A percentile compares a stretch with the other conserved stretches of the same genome.
These are phyloP conservation scores for Colletotrichum sojae DNA, from an alignment of 2,329 filamentous ascomycete species.

Conservation along the genomic window DNA sequence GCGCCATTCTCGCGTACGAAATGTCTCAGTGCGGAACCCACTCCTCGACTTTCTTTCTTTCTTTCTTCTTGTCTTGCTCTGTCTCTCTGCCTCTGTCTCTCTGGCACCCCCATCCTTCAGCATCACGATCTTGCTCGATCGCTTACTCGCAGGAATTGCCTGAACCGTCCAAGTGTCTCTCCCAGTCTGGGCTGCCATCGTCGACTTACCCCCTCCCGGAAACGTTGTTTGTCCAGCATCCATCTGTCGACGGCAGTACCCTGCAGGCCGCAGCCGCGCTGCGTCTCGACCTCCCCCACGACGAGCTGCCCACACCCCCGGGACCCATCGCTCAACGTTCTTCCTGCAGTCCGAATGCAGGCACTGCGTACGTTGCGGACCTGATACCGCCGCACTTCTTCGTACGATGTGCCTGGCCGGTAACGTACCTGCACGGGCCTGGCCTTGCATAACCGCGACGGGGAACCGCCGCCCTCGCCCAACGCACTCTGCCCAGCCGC, in stretches of 20 bases:
- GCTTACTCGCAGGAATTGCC: conserved; percentile 29
- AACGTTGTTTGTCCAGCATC: conserved; percentile 19
- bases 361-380: conserved; percentile 14
- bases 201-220: conserved; percentile 14
- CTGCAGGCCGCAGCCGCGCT: conserved; percentile 31
- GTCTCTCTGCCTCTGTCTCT: not conserved
- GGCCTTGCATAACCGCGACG: conserved; percentile 26
- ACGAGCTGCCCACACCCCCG: not conserved
- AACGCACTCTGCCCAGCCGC: conserved; percentile 16
- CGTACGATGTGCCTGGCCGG: conserved; percentile 2
- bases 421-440: conserved; percentile 23
- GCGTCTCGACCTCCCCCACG: conserved; percentile 18
- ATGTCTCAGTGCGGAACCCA: conserved; percentile 28
- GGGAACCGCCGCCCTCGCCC: conserved; percentile 2
- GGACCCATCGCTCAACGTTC: conserved; percentile 25
- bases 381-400: not conserved
- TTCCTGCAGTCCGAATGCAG: conserved; percentile 31
- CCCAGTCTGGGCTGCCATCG: conserved; percentile 1
- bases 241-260: not conserved
- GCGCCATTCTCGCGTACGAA: conserved; percentile 16
- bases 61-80: not conserved
- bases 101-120: conserved; percentile 1
- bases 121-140: conserved; percentile 30
- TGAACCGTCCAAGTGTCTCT: conserved; percentile 17
- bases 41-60: conserved; percentile 1